These are phyloP conservation scores for Litchi chinensis DNA, from an alignment of 345 rosid genomes.

Conservation along the genomic window DNA sequence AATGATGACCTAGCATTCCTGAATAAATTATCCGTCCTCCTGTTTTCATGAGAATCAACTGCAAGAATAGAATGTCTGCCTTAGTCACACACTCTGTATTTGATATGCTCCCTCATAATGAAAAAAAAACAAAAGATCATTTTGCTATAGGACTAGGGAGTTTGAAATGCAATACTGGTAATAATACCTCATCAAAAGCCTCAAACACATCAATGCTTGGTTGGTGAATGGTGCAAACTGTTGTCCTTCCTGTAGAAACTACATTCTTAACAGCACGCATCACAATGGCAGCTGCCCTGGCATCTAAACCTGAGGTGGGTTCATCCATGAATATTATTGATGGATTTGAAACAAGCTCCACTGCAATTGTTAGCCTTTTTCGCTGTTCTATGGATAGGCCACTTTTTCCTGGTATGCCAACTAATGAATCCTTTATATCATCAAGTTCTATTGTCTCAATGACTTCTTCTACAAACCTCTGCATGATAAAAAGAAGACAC, in stretches of 20 bases:
- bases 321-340: conserved; percentile 20
- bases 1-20: conserved; percentile 6
- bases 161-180: background rate
- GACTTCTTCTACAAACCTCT: conserved; percentile 12
- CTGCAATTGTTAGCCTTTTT: conserved; percentile 10
- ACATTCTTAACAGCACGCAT: conserved; percentile 17
- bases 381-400: conserved; percentile 14
- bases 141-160: background rate
- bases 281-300: conserved; percentile 19
- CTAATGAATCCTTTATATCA: conserved; percentile 3
- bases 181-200: conserved; percentile 17
- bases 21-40: conserved; percentile 8
- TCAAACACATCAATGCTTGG: conserved; percentile 17
- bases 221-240: conserved; percentile 19
- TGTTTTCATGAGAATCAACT: conserved; percentile 12
- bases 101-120: background rate
- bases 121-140: too few species aligned
- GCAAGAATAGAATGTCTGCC: background rate
- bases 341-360: conserved; percentile 16
- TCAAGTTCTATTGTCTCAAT: conserved; percentile 17
- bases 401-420: conserved; percentile 15
- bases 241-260: conserved; percentile 15
- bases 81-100: background rate
- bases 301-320: conserved; percentile 19
- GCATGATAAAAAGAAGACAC: background rate